Evolutionary conservation across 306 rosid species (phyloP).

Genomic region (Hylodesmum podocarpum): DNA sequence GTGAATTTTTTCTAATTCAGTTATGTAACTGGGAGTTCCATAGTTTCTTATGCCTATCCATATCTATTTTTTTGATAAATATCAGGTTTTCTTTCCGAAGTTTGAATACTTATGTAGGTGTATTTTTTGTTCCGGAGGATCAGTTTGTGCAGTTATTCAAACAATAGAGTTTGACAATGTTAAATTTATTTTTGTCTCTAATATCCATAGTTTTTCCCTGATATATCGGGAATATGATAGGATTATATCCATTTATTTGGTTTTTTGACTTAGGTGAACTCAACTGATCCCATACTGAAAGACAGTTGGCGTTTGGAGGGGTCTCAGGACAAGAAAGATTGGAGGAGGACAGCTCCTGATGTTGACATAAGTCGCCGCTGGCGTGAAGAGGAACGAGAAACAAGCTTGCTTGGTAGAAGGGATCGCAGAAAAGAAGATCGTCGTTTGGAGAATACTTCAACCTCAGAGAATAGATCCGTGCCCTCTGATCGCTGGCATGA

Average conservation of each 20-base stretch:
- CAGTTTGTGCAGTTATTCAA: background rate
- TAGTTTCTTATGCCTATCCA: slow-evolving; percentile 5
- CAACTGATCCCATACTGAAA: slow-evolving; percentile 55
- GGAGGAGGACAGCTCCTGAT: slow-evolving; percentile 62
- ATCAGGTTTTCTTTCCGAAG: background rate
- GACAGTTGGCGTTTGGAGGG: slow-evolving; percentile 69
- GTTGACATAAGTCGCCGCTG: slow-evolving; percentile 59
- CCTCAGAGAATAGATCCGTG: slow-evolving; percentile 49
- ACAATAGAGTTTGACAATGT: background rate
- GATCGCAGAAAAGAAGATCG: slow-evolving; percentile 74
- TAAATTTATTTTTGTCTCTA: background rate
- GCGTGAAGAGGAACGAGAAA: slow-evolving; percentile 89
- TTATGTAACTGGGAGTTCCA: background rate
- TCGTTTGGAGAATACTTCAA: slow-evolving; percentile 50
- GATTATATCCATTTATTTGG: slow-evolving; percentile 31
- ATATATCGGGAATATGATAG: slow-evolving; percentile 19
- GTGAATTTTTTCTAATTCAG: background rate
- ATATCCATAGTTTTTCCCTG: background rate
- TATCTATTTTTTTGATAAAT: background rate
- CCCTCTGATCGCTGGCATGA: slow-evolving; percentile 63
- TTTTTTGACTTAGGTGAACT: slow-evolving; percentile 45
- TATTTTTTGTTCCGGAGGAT: background rate
- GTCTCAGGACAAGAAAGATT: slow-evolving; percentile 65
- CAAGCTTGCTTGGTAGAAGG: slow-evolving; percentile 68
- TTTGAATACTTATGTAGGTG: background rate